A percentile compares a stretch with the other conserved stretches of the same genome.
These are phyloP conservation scores for Puccinia coronata DNA, from an alignment of 1,284 basidiomycete genomes.

Conservation along the genomic window DNA sequence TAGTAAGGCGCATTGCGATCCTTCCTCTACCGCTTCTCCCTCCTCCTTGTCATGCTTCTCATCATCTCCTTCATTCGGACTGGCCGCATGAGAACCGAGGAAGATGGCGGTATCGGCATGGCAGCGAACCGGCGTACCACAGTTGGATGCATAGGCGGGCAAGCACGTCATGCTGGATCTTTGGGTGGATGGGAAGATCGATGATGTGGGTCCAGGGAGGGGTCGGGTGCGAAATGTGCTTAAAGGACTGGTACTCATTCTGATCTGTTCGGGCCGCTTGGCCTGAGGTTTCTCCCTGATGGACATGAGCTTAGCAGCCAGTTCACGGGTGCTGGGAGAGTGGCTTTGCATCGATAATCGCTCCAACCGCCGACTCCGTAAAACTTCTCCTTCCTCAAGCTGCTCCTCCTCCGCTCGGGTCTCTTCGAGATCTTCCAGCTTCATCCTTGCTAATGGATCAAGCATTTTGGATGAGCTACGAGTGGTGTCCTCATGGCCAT, in stretches of 20 bases:
- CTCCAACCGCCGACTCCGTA: constrained; percentile 33
- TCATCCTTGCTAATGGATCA: neutral
- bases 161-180: constrained; percentile 1
- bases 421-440: neutral
- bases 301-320: neutral
- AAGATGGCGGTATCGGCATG: neutral
- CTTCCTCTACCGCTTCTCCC: neutral
- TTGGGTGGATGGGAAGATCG: constrained; percentile 20
- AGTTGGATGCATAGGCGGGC: constrained; percentile 27
- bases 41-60: neutral
- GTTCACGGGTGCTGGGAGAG: neutral
- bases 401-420: neutral
- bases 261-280: neutral
- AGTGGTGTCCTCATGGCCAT: constrained; percentile 1
- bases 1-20: constrained; percentile 34
- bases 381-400: constrained; percentile 28
- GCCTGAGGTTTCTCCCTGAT: neutral
- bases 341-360: constrained; percentile 21
- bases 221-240: neutral
- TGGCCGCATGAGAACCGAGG: neutral
- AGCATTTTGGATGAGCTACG: constrained; percentile 4
- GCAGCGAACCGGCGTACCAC: neutral
- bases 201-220: neutral
- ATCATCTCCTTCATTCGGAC: neutral
- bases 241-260: constrained; percentile 15